Percentiles rank a stretch among this genome's conserved stretches.
Evolutionary conservation across 2,329 filamentous ascomycete genomes (phyloP).

Genomic region (Leptosphaerulina australis): DNA sequence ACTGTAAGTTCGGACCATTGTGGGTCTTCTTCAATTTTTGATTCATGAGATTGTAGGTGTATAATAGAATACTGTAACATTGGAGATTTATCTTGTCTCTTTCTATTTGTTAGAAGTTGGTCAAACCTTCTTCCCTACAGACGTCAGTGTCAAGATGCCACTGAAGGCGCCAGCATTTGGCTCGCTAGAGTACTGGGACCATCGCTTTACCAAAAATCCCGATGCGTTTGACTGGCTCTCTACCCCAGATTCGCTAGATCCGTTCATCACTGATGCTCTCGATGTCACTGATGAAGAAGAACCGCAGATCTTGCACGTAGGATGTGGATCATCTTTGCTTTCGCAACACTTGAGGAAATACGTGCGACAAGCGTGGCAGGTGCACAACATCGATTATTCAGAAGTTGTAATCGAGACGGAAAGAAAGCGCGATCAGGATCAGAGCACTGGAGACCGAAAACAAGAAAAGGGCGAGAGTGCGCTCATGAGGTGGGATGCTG

Average conservation of each 20-base stretch:
- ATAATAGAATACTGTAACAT: not conserved
- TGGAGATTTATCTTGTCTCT: not conserved
- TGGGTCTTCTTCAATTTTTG: conserved; percentile 1
- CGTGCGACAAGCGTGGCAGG: conserved; percentile 37
- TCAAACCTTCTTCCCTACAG: not conserved
- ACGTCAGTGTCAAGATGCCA: not conserved
- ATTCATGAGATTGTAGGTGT: too few species aligned
- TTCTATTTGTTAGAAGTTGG: not conserved
- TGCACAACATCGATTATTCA: conserved; percentile 51
- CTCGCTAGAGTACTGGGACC: conserved; percentile 46
- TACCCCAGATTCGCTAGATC: conserved; percentile 38
- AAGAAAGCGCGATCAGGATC: conserved; percentile 34
- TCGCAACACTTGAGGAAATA: conserved; percentile 46
- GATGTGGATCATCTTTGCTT: conserved; percentile 48
- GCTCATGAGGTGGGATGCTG: conserved; percentile 44
- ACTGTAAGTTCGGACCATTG: not conserved
- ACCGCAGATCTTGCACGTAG: conserved; percentile 46
- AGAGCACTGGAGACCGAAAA: conserved; percentile 24
- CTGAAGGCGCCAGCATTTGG: conserved; percentile 40
- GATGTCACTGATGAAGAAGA: conserved; percentile 9
- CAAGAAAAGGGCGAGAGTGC: not conserved
- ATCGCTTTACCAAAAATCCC: conserved; percentile 43
- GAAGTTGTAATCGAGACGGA: conserved; percentile 44
- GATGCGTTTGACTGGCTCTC: conserved; percentile 50
- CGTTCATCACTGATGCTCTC: conserved; percentile 35